A percentile compares a stretch with the other conserved stretches of the same genome.
Evolutionary conservation across 805 yeast genomes (phyloP).

Genomic region (Kurtzmaniella fragi): DNA sequence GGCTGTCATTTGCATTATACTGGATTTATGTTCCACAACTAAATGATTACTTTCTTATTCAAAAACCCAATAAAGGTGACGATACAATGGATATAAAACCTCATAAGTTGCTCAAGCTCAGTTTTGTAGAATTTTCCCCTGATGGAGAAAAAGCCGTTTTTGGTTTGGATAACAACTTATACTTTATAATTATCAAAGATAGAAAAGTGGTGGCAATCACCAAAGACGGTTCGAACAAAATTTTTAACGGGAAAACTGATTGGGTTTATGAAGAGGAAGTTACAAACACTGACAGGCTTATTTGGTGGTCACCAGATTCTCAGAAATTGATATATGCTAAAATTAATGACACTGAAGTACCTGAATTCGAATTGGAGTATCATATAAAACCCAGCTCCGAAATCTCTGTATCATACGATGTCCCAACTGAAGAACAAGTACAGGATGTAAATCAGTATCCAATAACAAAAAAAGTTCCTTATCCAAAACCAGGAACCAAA

Average conservation of each 20-base stretch:
- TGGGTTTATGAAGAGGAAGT: slow-evolving; percentile 89
- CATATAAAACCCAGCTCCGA: slow-evolving; percentile 34
- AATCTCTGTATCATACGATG: slow-evolving; percentile 8
- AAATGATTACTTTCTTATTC: slow-evolving; percentile 26
- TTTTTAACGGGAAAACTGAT: slow-evolving; percentile 68
- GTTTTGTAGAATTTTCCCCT: slow-evolving; percentile 63
- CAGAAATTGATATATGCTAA: slow-evolving; percentile 48
- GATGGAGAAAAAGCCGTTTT: slow-evolving; percentile 50
- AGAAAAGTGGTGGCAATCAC: slow-evolving; percentile 32
- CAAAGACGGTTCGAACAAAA: slow-evolving; percentile 44
- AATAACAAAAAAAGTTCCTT: slow-evolving; percentile 40
- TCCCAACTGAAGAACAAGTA: slow-evolving; percentile 5
- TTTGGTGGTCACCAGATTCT: slow-evolving; percentile 77
- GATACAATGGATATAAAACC: slow-evolving; percentile 6
- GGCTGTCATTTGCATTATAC: slow-evolving; percentile 30
- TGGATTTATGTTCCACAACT: slow-evolving; percentile 31
- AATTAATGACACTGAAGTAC: slow-evolving; percentile 57
- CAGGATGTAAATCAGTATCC: slow-evolving; percentile 43
- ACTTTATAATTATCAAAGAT: slow-evolving; percentile 32
- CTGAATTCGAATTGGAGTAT: slow-evolving; percentile 44
- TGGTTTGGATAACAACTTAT: slow-evolving; percentile 54
- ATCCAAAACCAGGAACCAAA: slow-evolving; percentile 68
- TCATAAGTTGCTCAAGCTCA: slow-evolving; percentile 22
- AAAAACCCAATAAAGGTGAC: slow-evolving; percentile 15
- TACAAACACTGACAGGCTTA: slow-evolving; percentile 45